Evolutionary conservation across 2,329 filamentous ascomycete species (phyloP).

Genomic region (Sclerotiophoma versabilis): DNA sequence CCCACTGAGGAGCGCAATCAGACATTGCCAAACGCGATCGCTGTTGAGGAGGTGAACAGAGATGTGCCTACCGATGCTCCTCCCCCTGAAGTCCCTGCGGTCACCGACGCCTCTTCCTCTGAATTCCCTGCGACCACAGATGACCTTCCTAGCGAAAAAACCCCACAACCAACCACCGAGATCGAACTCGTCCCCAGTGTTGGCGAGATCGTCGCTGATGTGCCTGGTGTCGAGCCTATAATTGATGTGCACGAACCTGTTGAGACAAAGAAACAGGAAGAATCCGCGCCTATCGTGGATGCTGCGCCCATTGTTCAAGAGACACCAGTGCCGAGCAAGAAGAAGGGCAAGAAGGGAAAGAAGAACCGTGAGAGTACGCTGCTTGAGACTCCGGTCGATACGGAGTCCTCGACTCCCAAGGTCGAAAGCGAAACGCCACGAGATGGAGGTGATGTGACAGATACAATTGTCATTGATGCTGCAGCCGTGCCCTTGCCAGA

Average conservation of each 20-base stretch:
- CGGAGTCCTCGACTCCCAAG: slow-evolving; percentile 7
- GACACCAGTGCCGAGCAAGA: slow-evolving; percentile 23
- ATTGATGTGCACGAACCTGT: neutral
- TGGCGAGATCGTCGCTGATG: slow-evolving; percentile 1
- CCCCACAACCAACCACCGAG: slow-evolving; percentile 5
- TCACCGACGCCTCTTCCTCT: neutral
- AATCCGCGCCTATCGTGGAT: neutral
- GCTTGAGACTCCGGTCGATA: slow-evolving; percentile 15
- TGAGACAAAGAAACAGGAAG: neutral
- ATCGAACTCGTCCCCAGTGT: slow-evolving; percentile 12
- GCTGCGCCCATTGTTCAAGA: slow-evolving; percentile 5
- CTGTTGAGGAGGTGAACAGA: neutral
- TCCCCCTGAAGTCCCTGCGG: neutral
- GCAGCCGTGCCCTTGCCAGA: neutral
- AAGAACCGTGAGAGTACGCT: slow-evolving; percentile 32
- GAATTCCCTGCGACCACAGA: neutral
- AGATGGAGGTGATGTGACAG: neutral
- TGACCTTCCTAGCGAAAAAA: neutral
- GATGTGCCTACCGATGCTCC: too few relatives aligned
- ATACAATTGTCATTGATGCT: neutral
- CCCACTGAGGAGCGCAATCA: neutral
- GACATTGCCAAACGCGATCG: neutral
- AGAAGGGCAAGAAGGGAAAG: slow-evolving; percentile 40
- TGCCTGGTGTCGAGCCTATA: neutral
- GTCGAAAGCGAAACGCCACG: slow-evolving; percentile 1